A percentile compares a stretch with the other conserved stretches of the same genome.
phyloP scores from a whole-genome alignment of 768 basidiomycete species.

The Fistulinella prunicolor region DNA sequence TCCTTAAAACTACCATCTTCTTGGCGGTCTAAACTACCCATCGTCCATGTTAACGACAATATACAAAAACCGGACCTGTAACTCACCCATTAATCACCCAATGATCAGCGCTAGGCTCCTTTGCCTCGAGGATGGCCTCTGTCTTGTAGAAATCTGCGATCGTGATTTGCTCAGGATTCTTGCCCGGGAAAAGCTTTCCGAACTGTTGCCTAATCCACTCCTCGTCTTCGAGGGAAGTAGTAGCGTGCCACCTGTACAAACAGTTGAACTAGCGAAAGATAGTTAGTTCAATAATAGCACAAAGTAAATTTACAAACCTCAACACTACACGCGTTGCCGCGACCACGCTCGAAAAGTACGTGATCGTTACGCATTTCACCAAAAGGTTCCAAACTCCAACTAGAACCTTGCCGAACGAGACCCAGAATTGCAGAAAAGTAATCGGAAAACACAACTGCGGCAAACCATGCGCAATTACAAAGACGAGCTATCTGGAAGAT shows the following conservation, averaged over 20 bases:
- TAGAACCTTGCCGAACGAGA: conserved; percentile 69
- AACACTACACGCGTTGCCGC: conserved; percentile 79
- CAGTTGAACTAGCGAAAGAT: conserved; percentile 65
- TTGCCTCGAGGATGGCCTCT: conserved; percentile 36
- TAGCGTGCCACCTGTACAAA: conserved; percentile 83
- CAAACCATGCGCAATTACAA: conserved; percentile 82
- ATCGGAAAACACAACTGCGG: conserved; percentile 72
- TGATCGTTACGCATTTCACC: conserved; percentile 67
- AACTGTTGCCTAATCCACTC: conserved; percentile 59
- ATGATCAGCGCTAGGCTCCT: conserved; percentile 46
- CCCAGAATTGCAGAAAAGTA: conserved; percentile 82
- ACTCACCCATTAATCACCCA: conserved; percentile 69
- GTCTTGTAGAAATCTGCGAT: conserved; percentile 50
- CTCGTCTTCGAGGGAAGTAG: conserved; percentile 69
- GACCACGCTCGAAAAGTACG: conserved; percentile 70
- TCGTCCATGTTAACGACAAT: conserved; percentile 2
- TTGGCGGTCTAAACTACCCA: conserved; percentile 55
- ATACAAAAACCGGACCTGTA: neutral
- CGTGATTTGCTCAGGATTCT: conserved; percentile 46
- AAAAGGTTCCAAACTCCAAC: conserved; percentile 77
- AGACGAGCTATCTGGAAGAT: conserved; percentile 82
- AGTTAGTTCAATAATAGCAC: neutral
- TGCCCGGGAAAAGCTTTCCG: conserved; percentile 49
- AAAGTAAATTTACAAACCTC: conserved; percentile 47
- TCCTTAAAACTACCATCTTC: conserved; percentile 60